phyloP scores from a whole-genome alignment of 2,329 filamentous ascomycete genomes.

The Aspergillus quadricinctus region DNA sequence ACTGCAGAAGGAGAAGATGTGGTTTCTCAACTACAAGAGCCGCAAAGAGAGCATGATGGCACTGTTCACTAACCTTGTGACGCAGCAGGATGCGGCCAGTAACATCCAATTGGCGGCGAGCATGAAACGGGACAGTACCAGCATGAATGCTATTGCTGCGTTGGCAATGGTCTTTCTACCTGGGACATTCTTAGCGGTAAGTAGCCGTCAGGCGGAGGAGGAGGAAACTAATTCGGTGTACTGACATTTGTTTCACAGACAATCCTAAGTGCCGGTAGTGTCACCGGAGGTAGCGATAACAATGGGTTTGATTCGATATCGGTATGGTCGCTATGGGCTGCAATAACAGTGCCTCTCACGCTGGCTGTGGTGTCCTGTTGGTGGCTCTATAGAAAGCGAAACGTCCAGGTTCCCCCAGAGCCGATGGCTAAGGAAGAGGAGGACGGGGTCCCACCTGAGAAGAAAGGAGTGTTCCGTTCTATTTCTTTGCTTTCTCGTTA shows the following conservation, averaged over 20 bases:
- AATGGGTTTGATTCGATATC: not conserved
- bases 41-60: slow-evolving; percentile 22
- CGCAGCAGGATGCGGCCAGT: slow-evolving; percentile 27
- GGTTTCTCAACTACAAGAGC: slow-evolving; percentile 24
- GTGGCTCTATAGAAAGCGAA: slow-evolving; percentile 11
- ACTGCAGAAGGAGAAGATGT: slow-evolving; percentile 25
- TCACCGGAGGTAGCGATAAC: not conserved
- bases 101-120: slow-evolving; percentile 26
- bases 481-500: too few relatives aligned
- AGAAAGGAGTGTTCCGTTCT: too few relatives aligned
- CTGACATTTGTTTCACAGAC: slow-evolving; percentile 1
- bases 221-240: not conserved
- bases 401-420: not conserved
- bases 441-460: too few relatives aligned
- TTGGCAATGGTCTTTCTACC: slow-evolving; percentile 31
- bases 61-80: slow-evolving; percentile 23
- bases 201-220: not conserved
- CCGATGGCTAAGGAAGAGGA: not conserved
- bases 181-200: slow-evolving; percentile 16
- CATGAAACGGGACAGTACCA: slow-evolving; percentile 25
- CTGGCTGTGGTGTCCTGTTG: slow-evolving; percentile 10
- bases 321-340: slow-evolving; percentile 13
- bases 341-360: slow-evolving; percentile 13
- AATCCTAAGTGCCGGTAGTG: slow-evolving; percentile 8
- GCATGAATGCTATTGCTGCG: slow-evolving; percentile 28